phyloP scores from a whole-genome alignment of 140 eudicot species.

The Ambrosia hybrid region DNA sequence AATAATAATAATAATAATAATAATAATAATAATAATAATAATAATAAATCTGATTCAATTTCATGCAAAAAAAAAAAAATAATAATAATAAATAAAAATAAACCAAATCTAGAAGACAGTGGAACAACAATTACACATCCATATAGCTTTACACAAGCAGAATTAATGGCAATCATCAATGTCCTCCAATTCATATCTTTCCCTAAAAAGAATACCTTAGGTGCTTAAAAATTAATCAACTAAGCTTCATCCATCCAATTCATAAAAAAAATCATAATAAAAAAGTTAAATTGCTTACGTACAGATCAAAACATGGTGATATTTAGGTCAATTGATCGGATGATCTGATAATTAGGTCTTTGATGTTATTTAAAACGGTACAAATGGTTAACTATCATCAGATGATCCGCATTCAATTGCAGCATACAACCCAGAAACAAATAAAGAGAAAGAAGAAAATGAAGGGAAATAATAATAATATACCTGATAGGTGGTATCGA shows the following conservation, averaged over 20 bases:
- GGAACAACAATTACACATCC: too few species aligned
- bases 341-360: too few species aligned
- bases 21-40: too few species aligned
- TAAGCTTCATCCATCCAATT: constrained; percentile 6
- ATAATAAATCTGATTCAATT: too few species aligned
- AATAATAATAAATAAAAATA: too few species aligned
- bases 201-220: neutral
- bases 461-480: neutral
- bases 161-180: neutral
- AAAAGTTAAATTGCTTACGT: constrained; percentile 5
- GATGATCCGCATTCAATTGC: constrained; percentile 13
- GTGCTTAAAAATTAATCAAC: neutral
- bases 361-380: too few species aligned
- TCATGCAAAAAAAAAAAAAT: too few species aligned
- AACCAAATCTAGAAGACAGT: too few species aligned
- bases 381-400: constrained; percentile 11
- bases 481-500: constrained; percentile 79
- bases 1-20: too few species aligned
- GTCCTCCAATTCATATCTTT: neutral
- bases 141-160: too few species aligned
- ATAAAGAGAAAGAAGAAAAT: constrained; percentile 1
- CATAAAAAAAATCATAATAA: neutral
- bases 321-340: too few species aligned
- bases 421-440: constrained; percentile 13
- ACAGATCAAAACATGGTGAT: neutral